These are phyloP conservation scores for Spinellus fusiger DNA, from an alignment of 192 early-diverging fungal genomes.

Conservation along the genomic window DNA sequence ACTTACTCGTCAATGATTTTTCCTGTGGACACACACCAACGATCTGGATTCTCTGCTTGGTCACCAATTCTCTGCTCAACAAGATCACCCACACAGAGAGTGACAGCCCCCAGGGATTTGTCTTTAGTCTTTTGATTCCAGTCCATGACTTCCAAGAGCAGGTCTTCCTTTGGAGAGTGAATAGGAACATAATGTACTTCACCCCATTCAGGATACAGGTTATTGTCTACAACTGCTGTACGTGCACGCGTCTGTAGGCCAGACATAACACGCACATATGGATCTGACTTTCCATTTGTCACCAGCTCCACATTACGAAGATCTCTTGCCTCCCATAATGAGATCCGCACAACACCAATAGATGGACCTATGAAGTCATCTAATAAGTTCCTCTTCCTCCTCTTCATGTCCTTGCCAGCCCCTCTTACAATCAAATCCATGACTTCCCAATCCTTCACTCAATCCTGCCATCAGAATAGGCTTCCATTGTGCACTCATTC, in stretches of 20 bases:
- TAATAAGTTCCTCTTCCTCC: no score
- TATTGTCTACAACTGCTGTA: constrained; percentile 66
- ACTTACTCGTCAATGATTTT: constrained; percentile 19
- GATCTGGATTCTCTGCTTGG: constrained; percentile 11
- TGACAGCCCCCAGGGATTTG: constrained; percentile 60
- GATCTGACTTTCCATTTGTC: constrained; percentile 67
- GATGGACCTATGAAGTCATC: constrained; percentile 36
- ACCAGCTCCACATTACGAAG: constrained; percentile 71
- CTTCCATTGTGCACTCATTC: constrained; percentile 48
- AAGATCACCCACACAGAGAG: constrained; percentile 18
- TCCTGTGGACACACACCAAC: constrained; percentile 23
- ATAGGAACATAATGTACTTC: constrained; percentile 73
- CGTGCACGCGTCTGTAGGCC: constrained; percentile 51
- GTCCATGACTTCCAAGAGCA: constrained; percentile 69
- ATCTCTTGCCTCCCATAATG: constrained; percentile 59
- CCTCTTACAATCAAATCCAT: constrained; percentile 13
- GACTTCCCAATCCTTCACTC: not conserved
- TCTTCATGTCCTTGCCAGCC: no score
- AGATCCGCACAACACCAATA: constrained; percentile 66
- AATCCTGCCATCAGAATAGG: constrained; percentile 61
- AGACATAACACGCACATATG: constrained; percentile 66
- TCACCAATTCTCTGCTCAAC: constrained; percentile 14
- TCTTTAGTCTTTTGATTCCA: constrained; percentile 71
- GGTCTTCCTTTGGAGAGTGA: constrained; percentile 58
- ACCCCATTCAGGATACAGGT: constrained; percentile 77